Evolutionary conservation across 164 flowering plant species (phyloP).

Genomic region (Vitis rupestris): DNA sequence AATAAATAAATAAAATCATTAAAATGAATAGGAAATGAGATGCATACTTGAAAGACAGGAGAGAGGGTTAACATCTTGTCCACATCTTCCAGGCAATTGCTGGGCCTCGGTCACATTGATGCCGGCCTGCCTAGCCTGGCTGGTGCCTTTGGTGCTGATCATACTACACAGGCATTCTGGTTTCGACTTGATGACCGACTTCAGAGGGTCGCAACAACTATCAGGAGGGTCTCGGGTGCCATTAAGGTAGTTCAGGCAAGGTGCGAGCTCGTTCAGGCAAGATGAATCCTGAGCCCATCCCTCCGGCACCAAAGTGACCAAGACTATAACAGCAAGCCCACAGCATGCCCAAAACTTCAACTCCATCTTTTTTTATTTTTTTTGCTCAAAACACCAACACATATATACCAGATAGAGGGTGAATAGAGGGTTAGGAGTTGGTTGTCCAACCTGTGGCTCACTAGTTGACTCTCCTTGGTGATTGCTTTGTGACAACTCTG

Average conservation of each 20-base stretch:
- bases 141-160: constrained; percentile 38
- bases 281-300: constrained; percentile 12
- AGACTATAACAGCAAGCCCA: background rate
- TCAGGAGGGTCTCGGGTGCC: constrained; percentile 42
- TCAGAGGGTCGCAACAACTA: constrained; percentile 66
- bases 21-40: too few relatives aligned
- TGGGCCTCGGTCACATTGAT: constrained; percentile 49
- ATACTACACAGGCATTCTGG: constrained; percentile 62
- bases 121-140: constrained; percentile 40
- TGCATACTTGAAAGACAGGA: constrained; percentile 40
- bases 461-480: background rate
- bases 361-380: background rate
- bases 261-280: constrained; percentile 47
- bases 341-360: background rate
- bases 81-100: constrained; percentile 62
- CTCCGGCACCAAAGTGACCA: background rate
- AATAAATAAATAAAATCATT: too few relatives aligned
- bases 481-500: background rate
- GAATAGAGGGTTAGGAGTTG: background rate
- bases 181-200: constrained; percentile 42
- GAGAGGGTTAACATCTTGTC: constrained; percentile 54
- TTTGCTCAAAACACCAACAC: background rate
- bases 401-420: background rate
- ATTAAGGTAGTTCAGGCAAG: constrained; percentile 64
- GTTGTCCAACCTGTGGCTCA: background rate